Evolutionary conservation across 345 rosid genomes (phyloP), one percentile per base, ranked within the genome.

Genomic region (Eutrema heterophyllum): DNA sequence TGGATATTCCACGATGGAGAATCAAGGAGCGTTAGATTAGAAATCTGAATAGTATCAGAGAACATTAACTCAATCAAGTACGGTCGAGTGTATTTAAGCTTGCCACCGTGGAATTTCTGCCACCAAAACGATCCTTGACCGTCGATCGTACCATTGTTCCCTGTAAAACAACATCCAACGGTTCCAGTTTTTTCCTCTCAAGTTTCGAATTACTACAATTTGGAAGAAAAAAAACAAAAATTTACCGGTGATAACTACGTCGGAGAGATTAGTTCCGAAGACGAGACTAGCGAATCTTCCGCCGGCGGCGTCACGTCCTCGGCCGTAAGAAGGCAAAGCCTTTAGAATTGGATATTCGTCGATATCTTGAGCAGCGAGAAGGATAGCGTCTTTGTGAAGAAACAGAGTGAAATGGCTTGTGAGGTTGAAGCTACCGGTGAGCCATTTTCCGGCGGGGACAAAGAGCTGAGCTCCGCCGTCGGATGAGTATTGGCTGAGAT

Each of bases 61-160:
- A 60, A 90, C 93, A 93, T 87, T 78, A 93, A 64, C 81, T 93
- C 97, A 30, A 89, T 85, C 69, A 93, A 53, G 81, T 93, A 91
- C 73, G 98, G 98, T 1, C 98, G 77, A 53, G 98, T 93, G 82
- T 86, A 89, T 67, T 93, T 89, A 4, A 93, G 85, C 74, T 89
- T 90, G 40, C 88, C 84, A 72, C 78, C 80, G 64, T 90, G 96
- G 78, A 89, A 93, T 10, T 82, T 68, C 71, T 89, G 93, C 98
- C 98, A 93, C 98, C 98, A 93, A 73, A 82, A 76, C 15, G 90
- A 88, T 15, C 98, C 98, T 71, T 93, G 98, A 10, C 98, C 97
- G 36, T 90, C 92, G 32, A 93, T 83, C 2, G 98, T 93, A 11
- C 94, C 98, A 64, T 90, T 93, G 29, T 83, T 74, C 64, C 98